Evolutionary conservation across 768 basidiomycete genomes (phyloP).

Genomic region (Hypsizygus marmoreus): DNA sequence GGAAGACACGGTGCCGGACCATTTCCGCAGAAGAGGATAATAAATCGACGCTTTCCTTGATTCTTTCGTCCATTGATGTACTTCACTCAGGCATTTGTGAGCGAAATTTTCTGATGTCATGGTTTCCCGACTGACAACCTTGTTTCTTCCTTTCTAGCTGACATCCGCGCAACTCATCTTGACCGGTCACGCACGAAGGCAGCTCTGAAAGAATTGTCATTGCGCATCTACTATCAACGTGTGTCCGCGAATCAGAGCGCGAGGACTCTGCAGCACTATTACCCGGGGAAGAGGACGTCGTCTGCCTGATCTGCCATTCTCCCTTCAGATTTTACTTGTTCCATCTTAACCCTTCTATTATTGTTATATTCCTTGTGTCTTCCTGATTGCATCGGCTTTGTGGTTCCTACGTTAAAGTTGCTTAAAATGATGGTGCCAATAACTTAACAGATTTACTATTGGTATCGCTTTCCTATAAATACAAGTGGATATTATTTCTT

Average conservation of each 20-base stretch:
- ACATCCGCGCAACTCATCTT: slow-evolving; percentile 73
- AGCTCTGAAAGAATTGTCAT: slow-evolving; percentile 60
- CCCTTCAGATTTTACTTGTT: neutral
- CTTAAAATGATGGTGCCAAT: slow-evolving; percentile 4
- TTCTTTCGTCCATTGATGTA: slow-evolving; percentile 49
- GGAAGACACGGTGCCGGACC: slow-evolving; percentile 18
- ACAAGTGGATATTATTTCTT: slow-evolving; percentile 5
- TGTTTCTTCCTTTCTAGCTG: slow-evolving; percentile 42
- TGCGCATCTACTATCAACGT: slow-evolving; percentile 68
- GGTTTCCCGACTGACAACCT: neutral
- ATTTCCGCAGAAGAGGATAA: slow-evolving; percentile 17
- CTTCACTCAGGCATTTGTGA: slow-evolving; percentile 65
- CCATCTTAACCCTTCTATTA: neutral
- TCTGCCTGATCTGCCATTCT: neutral
- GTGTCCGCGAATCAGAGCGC: slow-evolving; percentile 19
- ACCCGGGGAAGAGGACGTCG: slow-evolving; percentile 13
- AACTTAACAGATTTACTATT: slow-evolving; percentile 5
- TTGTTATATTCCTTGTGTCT: slow-evolving; percentile 5
- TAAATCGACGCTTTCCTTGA: slow-evolving; percentile 46
- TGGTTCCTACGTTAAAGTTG: slow-evolving; percentile 15
- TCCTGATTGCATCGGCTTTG: slow-evolving; percentile 3
- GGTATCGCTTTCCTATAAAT: slow-evolving; percentile 5
- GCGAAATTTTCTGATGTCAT: slow-evolving; percentile 21
- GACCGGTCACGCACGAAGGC: slow-evolving; percentile 78
- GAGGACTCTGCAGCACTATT: slow-evolving; percentile 19